These are phyloP conservation scores for Colletotrichum siamense DNA, from an alignment of 2,329 filamentous ascomycete genomes.

Conservation along the genomic window DNA sequence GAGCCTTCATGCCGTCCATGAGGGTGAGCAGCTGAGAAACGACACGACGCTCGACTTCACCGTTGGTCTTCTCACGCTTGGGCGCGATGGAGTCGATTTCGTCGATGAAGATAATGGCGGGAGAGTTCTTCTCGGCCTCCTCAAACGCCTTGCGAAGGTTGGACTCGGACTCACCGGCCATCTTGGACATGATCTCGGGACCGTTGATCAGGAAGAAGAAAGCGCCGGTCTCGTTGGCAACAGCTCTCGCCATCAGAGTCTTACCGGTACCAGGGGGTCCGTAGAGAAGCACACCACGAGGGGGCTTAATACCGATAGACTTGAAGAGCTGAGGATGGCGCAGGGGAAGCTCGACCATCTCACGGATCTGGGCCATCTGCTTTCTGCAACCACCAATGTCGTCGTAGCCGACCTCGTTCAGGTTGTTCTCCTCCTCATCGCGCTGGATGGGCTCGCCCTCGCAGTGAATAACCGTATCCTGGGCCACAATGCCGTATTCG, in stretches of 20 bases:
- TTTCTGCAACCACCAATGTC: slow-evolving; percentile 99
- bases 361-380: slow-evolving; percentile 99
- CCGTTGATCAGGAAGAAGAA: slow-evolving; percentile 99
- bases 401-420: slow-evolving; percentile 98
- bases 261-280: slow-evolving; percentile 99
- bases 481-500: slow-evolving; percentile 97
- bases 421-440: slow-evolving; percentile 98
- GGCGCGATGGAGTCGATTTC: slow-evolving; percentile 99
- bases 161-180: slow-evolving; percentile 99
- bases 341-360: slow-evolving; percentile 96
- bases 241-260: slow-evolving; percentile 97
- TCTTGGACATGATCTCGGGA: slow-evolving; percentile 99
- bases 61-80: slow-evolving; percentile 99
- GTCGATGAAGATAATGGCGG: slow-evolving; percentile 99
- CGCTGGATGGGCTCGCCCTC: slow-evolving; percentile 96
- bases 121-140: slow-evolving; percentile 99
- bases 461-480: slow-evolving; percentile 98
- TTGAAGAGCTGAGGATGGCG: slow-evolving; percentile 99
- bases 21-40: slow-evolving; percentile 94
- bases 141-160: slow-evolving; percentile 99
- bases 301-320: slow-evolving; percentile 99
- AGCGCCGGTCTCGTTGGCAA: slow-evolving; percentile 97
- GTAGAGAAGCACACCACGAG: slow-evolving; percentile 94
- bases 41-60: slow-evolving; percentile 97
- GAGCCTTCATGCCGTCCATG: slow-evolving; percentile 99